These are phyloP conservation scores for Cairneyella variabilis DNA, from an alignment of 495 filamentous ascomycete species.

Conservation along the genomic window DNA sequence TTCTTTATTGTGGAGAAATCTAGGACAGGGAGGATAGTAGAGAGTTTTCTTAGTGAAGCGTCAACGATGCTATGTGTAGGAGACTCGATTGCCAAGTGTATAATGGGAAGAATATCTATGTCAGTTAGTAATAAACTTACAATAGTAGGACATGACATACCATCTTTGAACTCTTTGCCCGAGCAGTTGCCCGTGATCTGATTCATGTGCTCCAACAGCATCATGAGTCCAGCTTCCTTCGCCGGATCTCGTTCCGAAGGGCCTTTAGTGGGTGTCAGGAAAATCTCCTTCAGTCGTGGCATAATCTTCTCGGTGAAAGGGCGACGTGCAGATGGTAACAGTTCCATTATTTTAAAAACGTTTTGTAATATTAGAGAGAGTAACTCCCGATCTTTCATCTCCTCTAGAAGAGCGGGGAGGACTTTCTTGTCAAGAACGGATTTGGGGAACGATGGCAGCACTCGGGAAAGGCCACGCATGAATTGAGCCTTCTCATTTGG, in stretches of 20 bases:
- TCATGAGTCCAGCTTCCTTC: conserved; percentile 85
- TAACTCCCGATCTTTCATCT: conserved; percentile 85
- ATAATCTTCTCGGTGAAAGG: conserved; percentile 80
- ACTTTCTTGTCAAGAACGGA: conserved; percentile 94
- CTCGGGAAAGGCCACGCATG: conserved; percentile 79
- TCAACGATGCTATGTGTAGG: conserved; percentile 86
- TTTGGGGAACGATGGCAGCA: conserved; percentile 85
- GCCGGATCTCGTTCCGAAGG: conserved; percentile 68
- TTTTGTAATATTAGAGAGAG: conserved; percentile 82
- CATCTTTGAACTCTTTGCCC: conserved; percentile 91
- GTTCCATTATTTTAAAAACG: conserved; percentile 78
- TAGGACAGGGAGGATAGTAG: conserved; percentile 70
- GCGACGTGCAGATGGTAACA: conserved; percentile 70
- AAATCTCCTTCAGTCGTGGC: conserved; percentile 78
- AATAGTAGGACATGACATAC: conserved; percentile 40
- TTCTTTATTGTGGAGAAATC: conserved; percentile 96
- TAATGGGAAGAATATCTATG: conserved; percentile 78
- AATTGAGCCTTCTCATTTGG: conserved; percentile 87
- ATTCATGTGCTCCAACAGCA: conserved; percentile 76
- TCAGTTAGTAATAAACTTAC: conserved; percentile 1
- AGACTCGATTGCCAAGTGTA: conserved; percentile 77
- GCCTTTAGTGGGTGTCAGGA: conserved; percentile 50
- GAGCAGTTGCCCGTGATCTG: conserved; percentile 74
- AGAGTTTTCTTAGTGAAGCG: conserved; percentile 70
- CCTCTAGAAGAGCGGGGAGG: conserved; percentile 80